phyloP scores from a whole-genome alignment of 208 protist species.

The Acanthamoeba lenticulata region DNA sequence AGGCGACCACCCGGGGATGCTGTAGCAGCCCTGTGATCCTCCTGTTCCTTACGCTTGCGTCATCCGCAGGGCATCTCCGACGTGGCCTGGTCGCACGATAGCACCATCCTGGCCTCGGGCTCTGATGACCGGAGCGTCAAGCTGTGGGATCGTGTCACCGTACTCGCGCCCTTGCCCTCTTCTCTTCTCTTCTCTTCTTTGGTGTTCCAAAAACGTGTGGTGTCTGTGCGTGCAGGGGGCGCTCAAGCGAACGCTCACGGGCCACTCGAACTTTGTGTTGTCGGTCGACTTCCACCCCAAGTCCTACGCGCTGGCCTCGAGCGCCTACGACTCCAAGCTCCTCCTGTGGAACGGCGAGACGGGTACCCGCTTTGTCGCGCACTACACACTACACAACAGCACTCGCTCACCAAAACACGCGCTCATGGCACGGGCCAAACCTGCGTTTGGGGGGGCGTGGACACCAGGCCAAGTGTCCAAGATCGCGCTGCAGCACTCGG shows the following conservation, averaged over 20 bases:
- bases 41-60: background rate
- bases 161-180: background rate
- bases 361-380: background rate
- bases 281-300: slow-evolving; percentile 39
- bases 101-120: background rate
- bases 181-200: background rate
- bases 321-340: slow-evolving; percentile 16
- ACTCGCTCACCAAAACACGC: background rate
- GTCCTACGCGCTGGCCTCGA: background rate
- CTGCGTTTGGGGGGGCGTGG: too few species aligned
- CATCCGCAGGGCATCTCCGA: slow-evolving; percentile 4
- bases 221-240: background rate
- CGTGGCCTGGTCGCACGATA: slow-evolving; percentile 30
- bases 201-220: background rate
- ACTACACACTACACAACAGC: background rate
- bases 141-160: background rate
- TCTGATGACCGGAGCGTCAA: slow-evolving; percentile 22
- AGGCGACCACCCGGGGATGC: background rate
- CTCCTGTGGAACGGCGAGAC: background rate
- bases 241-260: background rate
- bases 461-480: background rate
- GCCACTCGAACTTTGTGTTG: slow-evolving; percentile 8
- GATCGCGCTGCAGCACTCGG: background rate
- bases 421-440: too few species aligned
- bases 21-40: background rate